Percentiles rank a stretch among this genome's conserved stretches.
Conservation (phyloP, 768 basidiomycete genomes). For the Mycena leptocephala region DNA sequence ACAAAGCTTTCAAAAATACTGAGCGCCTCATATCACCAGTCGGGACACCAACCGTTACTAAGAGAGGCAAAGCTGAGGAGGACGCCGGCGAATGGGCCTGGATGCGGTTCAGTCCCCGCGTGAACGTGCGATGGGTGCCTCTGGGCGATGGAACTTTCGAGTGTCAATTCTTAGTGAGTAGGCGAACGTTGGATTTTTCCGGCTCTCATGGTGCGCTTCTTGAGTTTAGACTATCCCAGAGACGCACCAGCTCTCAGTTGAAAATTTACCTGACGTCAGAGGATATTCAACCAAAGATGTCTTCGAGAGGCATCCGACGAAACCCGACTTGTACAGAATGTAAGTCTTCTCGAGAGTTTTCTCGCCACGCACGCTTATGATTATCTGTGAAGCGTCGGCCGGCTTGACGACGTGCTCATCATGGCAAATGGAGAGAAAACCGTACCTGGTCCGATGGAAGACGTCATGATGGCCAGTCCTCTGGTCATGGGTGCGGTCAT, state of each 20-base stretch:
- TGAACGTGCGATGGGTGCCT: constrained; percentile 51
- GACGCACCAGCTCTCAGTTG: constrained; percentile 52
- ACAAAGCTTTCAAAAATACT: constrained; percentile 46
- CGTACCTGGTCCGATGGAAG: constrained; percentile 47
- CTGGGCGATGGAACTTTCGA: constrained; percentile 58
- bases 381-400: constrained; percentile 42
- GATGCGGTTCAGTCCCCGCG: constrained; percentile 45
- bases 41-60: constrained; percentile 37
- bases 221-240: constrained; percentile 46
- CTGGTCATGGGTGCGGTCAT: constrained; percentile 27
- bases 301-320: constrained; percentile 50
- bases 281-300: constrained; percentile 51
- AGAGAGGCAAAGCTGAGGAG: constrained; percentile 26
- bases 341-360: constrained; percentile 19
- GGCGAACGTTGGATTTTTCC: too few species aligned
- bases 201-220: neutral
- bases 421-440: constrained; percentile 50
- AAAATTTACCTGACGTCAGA: constrained; percentile 46
- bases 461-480: constrained; percentile 35
- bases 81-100: constrained; percentile 50
- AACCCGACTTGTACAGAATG: constrained; percentile 48
- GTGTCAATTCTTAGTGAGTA: constrained; percentile 54
- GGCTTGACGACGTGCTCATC: constrained; percentile 48
- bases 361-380: neutral
- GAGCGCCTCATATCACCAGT: constrained; percentile 46